Base-by-base conservation (phyloP, 2,329 filamentous ascomycete species). In the Pyrenophora teres region DNA sequence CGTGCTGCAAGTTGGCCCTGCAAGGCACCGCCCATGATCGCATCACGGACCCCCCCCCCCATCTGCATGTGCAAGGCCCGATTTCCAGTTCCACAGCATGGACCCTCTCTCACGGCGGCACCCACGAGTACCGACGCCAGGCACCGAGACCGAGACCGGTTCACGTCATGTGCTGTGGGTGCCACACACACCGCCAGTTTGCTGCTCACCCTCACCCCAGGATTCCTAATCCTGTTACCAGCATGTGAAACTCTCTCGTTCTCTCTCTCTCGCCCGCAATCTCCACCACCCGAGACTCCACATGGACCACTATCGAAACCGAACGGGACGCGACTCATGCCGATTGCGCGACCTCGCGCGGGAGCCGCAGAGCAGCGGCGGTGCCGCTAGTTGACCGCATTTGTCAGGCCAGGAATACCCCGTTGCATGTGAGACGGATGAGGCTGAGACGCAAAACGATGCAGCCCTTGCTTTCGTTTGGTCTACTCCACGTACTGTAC, bases 401-500 rank as follows among this genome's bases (percentile, higher is more conserved):
- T 50, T 42, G 25, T 38, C 39, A 42, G 48, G 15, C 45, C 46
- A 57, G 53, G 52, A 50, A 23, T 46, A 52, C 49, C 53, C 54
- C 54, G 37, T 52, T 16, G n/a, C 12, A 13, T 40, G 21, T 60
- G 59, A 54, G 51, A 58, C 23, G 23, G 45, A 46, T 47, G 51
- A 33, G 33, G 12, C 18, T 36, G 43, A 32, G 18, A 40, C 40
- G 48, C n/a, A 46, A 40, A 36, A 50, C 41, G 41, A 50, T 36
- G 48, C 48, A 50, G 48, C 8, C 23, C 27, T 30, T 30, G 27
- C 10, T 30, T 30, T 13, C 27, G 23, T 25, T 7, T 30, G 27
- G 15, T 15, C 15, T 15, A 15, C 15, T 15, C 15, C 15, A 15
- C 15, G 15, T 15, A 15, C 15, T 15, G 15, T 15, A 15, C 15